These are phyloP conservation scores for Austroboletus sp. DNA, from an alignment of 1,284 basidiomycete species.

Conservation along the genomic window DNA sequence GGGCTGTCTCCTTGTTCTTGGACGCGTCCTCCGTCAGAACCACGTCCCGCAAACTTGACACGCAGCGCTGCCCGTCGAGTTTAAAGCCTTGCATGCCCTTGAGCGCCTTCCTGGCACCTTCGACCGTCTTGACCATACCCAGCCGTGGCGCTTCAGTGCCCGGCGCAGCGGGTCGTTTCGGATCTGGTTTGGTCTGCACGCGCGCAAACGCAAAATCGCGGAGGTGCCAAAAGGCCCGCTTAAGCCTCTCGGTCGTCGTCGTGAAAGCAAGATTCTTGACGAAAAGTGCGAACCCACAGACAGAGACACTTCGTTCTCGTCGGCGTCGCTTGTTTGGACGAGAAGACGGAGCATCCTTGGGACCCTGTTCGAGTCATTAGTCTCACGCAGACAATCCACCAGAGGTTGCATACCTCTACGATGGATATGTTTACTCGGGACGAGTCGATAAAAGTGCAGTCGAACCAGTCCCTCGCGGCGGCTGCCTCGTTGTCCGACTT, in stretches of 20 bases:
- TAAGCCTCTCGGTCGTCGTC: slow-evolving; percentile 75
- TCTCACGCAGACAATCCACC: neutral
- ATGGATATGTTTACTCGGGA: slow-evolving; percentile 70
- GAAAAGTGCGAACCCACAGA: slow-evolving; percentile 76
- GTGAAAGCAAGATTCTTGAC: slow-evolving; percentile 91
- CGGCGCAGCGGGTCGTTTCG: slow-evolving; percentile 52
- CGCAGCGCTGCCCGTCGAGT: slow-evolving; percentile 83
- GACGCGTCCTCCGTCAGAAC: slow-evolving; percentile 56
- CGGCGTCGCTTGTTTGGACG: slow-evolving; percentile 65
- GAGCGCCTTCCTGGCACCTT: slow-evolving; percentile 71
- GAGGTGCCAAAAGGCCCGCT: slow-evolving; percentile 67
- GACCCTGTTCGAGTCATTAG: slow-evolving; percentile 39
- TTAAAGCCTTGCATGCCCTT: slow-evolving; percentile 76
- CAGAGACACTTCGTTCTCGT: slow-evolving; percentile 45
- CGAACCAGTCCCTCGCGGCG: slow-evolving; percentile 77
- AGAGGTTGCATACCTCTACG: slow-evolving; percentile 53
- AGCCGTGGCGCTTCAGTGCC: slow-evolving; percentile 46
- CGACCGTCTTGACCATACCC: slow-evolving; percentile 78
- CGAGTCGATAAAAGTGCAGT: slow-evolving; percentile 75
- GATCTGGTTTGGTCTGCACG: slow-evolving; percentile 86
- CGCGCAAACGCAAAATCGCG: slow-evolving; percentile 84
- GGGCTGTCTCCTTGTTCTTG: slow-evolving; percentile 39
- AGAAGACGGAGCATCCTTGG: slow-evolving; percentile 58
- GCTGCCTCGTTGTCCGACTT: slow-evolving; percentile 73
- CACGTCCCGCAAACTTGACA: slow-evolving; percentile 84